Evolutionary conservation across 345 rosid genomes (phyloP).

Genomic region (Populus euphratica): DNA sequence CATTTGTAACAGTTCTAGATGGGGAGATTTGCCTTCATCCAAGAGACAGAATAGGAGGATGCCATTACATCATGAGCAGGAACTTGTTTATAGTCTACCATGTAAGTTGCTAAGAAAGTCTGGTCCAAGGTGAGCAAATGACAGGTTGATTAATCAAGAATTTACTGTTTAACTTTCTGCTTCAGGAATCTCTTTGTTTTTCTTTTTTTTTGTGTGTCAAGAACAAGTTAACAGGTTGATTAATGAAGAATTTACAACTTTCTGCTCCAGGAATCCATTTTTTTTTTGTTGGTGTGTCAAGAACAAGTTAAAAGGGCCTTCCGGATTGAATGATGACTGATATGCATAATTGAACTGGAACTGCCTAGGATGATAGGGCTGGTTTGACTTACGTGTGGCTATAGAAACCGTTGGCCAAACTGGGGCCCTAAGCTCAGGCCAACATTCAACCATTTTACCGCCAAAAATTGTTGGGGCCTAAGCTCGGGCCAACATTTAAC

Average conservation of each 20-base stretch:
- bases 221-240: not conserved
- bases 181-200: not conserved
- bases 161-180: not conserved
- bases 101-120: not conserved
- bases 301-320: not conserved
- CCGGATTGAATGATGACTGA: not conserved
- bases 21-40: slow-evolving; percentile 4
- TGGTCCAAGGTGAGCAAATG: not conserved
- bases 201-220: not conserved
- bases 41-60: slow-evolving; percentile 5
- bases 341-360: not conserved
- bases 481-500: not conserved
- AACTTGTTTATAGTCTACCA: not conserved
- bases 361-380: not conserved
- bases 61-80: not conserved
- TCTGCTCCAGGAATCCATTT: too few relatives aligned
- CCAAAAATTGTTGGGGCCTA: not conserved
- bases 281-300: not conserved
- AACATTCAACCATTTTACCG: not conserved
- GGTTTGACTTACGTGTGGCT: too few relatives aligned
- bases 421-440: not conserved
- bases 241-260: not conserved
- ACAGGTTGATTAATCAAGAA: not conserved
- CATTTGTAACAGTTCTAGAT: slow-evolving; percentile 21
- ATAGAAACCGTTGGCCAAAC: too few relatives aligned